Percentiles rank a stretch among this genome's conserved stretches.
phyloP scores from a whole-genome alignment of 768 basidiomycete species.

The Boletus speciosus region DNA sequence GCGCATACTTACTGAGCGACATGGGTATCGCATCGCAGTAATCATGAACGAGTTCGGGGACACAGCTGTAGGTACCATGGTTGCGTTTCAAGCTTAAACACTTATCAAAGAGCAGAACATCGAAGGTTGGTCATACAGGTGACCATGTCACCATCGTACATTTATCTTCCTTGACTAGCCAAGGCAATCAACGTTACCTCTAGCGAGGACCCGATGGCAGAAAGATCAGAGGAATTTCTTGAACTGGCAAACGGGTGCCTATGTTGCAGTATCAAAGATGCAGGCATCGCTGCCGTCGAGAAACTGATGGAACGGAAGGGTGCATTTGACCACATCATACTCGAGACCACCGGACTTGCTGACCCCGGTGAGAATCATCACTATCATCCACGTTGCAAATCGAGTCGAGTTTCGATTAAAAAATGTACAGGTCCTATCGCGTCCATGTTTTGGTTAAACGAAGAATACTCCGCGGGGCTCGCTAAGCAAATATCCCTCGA shows the following conservation, averaged over 20 bases:
- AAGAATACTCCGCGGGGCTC: conserved; percentile 69
- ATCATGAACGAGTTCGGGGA: conserved; percentile 99
- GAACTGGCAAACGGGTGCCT: conserved; percentile 95
- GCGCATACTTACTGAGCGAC: conserved; percentile 86
- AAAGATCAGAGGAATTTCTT: conserved; percentile 78
- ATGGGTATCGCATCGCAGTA: conserved; percentile 95
- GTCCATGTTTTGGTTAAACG: conserved; percentile 83
- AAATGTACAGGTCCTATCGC: conserved; percentile 68
- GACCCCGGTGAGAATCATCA: conserved; percentile 68
- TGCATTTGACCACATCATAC: conserved; percentile 89
- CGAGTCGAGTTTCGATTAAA: neutral
- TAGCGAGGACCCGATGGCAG: conserved; percentile 55
- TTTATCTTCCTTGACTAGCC: conserved; percentile 43
- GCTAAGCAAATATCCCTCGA: conserved; percentile 74
- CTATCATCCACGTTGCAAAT: neutral
- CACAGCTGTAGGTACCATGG: conserved; percentile 62
- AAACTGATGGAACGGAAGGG: conserved; percentile 85
- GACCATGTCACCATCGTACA: neutral
- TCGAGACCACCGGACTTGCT: conserved; percentile 94
- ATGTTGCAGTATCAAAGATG: conserved; percentile 97
- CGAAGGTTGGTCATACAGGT: conserved; percentile 57
- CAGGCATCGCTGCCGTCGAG: conserved; percentile 90
- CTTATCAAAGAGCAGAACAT: conserved; percentile 61
- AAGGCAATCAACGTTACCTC: conserved; percentile 83
- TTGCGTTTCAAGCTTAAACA: conserved; percentile 11